Conservation (phyloP, 2,329 filamentous ascomycete genomes). For the Hypoxylon sp. region DNA sequence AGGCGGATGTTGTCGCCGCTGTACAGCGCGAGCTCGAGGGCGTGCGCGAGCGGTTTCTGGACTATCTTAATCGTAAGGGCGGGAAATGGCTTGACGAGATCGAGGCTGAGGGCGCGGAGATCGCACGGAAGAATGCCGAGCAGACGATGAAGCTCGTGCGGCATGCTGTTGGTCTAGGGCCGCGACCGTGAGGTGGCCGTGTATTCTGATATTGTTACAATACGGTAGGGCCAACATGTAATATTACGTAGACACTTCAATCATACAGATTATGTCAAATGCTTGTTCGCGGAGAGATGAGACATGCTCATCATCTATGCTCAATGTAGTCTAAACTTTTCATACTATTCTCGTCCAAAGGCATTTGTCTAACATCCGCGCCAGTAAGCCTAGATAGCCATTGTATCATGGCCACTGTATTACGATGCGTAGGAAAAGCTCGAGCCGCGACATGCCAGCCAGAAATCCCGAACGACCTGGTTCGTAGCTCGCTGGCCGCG, state of each 20-base stretch:
- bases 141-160: constrained; percentile 67
- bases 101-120: constrained; percentile 67
- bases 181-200: background rate
- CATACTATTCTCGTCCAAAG: constrained; percentile 3
- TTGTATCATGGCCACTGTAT: constrained; percentile 29
- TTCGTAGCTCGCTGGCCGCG: constrained; percentile 74
- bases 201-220: background rate
- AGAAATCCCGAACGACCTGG: constrained; percentile 77
- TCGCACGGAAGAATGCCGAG: constrained; percentile 71
- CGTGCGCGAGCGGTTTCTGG: constrained; percentile 62
- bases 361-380: background rate
- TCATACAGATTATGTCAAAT: background rate
- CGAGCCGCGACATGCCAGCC: constrained; percentile 73
- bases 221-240: background rate
- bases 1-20: constrained; percentile 70
- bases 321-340: background rate
- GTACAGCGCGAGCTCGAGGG: constrained; percentile 64
- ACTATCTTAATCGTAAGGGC: constrained; percentile 58
- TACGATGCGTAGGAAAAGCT: constrained; percentile 72
- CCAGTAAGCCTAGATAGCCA: background rate
- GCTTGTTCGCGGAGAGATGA: background rate
- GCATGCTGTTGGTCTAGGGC: constrained; percentile 62
- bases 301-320: background rate
- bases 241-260: background rate
- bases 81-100: constrained; percentile 67